phyloP scores from a whole-genome alignment of 2,329 filamentous ascomycete genomes.

The Exophiala oligosperma region DNA sequence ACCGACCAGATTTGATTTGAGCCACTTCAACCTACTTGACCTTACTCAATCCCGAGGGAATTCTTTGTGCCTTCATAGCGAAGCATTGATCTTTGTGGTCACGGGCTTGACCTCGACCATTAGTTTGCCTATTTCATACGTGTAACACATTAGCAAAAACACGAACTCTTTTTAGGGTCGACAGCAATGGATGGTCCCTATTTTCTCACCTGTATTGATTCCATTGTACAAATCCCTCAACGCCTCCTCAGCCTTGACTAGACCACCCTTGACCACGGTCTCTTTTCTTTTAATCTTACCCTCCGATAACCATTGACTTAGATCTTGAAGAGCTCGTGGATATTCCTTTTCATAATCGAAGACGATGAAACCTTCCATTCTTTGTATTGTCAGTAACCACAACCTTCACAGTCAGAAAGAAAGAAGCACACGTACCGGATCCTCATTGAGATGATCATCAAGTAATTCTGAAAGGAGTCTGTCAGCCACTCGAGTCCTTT shows the following conservation, averaged over 20 bases:
- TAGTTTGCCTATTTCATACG: slow-evolving; percentile 15
- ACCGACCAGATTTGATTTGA: too few relatives aligned
- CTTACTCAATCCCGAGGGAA: too few relatives aligned
- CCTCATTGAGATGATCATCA: slow-evolving; percentile 55
- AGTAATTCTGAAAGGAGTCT: slow-evolving; percentile 45
- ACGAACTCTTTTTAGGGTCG: not conserved
- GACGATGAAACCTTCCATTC: slow-evolving; percentile 72
- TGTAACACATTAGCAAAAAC: not conserved
- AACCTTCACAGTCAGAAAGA: not conserved
- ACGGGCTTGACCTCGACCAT: slow-evolving; percentile 52
- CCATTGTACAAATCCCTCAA: slow-evolving; percentile 67
- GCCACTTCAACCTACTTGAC: too few relatives aligned
- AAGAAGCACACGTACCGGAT: slow-evolving; percentile 43
- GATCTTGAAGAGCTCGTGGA: slow-evolving; percentile 57
- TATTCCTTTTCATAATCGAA: slow-evolving; percentile 66
- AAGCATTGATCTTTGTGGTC: slow-evolving; percentile 27
- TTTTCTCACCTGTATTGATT: slow-evolving; percentile 63
- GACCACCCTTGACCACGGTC: slow-evolving; percentile 68
- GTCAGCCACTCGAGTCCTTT: not conserved
- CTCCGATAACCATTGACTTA: slow-evolving; percentile 67
- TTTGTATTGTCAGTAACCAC: slow-evolving; percentile 33
- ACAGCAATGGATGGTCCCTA: not conserved
- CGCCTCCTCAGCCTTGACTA: slow-evolving; percentile 62
- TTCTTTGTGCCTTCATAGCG: slow-evolving; percentile 5
- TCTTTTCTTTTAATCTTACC: slow-evolving; percentile 73